phyloP scores from a whole-genome alignment of 495 filamentous ascomycete genomes.

The Delitschia confertaspora region DNA sequence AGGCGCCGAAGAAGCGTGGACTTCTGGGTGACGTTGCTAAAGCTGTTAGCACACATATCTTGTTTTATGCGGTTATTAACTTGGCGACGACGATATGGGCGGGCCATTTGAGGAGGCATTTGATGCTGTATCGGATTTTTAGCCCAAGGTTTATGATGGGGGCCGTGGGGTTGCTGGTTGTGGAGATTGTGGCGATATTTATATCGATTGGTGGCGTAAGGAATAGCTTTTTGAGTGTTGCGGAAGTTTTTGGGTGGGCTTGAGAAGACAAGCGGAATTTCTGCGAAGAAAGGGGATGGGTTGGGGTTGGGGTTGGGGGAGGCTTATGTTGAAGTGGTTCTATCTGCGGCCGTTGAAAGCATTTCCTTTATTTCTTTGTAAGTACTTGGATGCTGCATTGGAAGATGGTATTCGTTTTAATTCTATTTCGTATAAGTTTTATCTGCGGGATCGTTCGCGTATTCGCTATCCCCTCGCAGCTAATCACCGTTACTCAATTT shows the following conservation, averaged over 20 bases:
- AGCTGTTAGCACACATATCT: constrained; percentile 60
- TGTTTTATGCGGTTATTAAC: constrained; percentile 72
- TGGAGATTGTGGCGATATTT: constrained; percentile 63
- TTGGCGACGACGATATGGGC: constrained; percentile 83
- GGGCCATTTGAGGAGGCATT: constrained; percentile 72
- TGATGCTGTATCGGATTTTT: constrained; percentile 98
- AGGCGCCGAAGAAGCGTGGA: constrained; percentile 44
- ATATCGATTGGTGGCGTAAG: constrained; percentile 63
- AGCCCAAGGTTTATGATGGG: constrained; percentile 82
- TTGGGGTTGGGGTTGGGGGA: no score
- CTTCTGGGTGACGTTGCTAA: constrained; percentile 60
- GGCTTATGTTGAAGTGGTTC: no score
- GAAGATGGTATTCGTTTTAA: no score
- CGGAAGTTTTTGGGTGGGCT: constrained; percentile 68
- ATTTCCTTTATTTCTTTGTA: no score
- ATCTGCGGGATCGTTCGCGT: no score
- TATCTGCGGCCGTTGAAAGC: no score
- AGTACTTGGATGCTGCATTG: no score
- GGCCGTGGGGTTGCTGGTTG: constrained; percentile 58
- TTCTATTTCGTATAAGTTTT: no score
- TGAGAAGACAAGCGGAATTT: no score
- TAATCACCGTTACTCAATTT: no score
- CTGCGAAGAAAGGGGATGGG: no score
- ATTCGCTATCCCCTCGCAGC: no score
- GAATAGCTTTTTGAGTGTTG: constrained; percentile 64